Percentiles rank a stretch among this genome's conserved stretches.
These are phyloP conservation scores for Anaeromyces robustus DNA, from an alignment of 192 early-diverging fungal species.

Conservation along the genomic window DNA sequence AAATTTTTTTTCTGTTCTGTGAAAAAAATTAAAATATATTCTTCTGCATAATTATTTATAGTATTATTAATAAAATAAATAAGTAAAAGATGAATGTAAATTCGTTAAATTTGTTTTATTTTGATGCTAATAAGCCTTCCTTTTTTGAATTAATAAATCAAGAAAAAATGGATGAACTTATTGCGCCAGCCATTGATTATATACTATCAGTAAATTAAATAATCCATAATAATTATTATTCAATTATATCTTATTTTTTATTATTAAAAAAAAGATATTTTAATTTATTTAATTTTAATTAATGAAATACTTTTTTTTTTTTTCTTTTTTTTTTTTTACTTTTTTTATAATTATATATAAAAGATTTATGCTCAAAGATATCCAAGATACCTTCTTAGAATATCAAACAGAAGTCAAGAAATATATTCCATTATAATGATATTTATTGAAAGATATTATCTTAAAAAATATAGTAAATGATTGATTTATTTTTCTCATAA, in stretches of 20 bases:
- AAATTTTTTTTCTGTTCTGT: too few species aligned
- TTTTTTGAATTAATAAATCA: slow-evolving; percentile 82
- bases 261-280: too few species aligned
- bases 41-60: not conserved
- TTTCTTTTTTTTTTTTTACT: not conserved
- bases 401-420: slow-evolving; percentile 71
- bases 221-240: too few species aligned
- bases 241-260: too few species aligned
- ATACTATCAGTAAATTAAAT: slow-evolving; percentile 54
- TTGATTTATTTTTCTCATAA: too few species aligned
- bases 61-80: not conserved
- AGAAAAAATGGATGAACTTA: slow-evolving; percentile 62
- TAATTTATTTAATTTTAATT: too few species aligned
- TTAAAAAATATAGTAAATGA: slow-evolving; percentile 54
- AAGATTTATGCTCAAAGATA: slow-evolving; percentile 76
- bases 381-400: slow-evolving; percentile 52
- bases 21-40: too few species aligned
- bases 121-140: slow-evolving; percentile 60
- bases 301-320: too few species aligned
- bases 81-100: not conserved
- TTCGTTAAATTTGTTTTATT: not conserved
- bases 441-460: slow-evolving; percentile 66
- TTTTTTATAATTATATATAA: not conserved
- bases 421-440: slow-evolving; percentile 63
- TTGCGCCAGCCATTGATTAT: slow-evolving; percentile 74